Percentiles rank a stretch among this genome's conserved stretches.
phyloP scores from a whole-genome alignment of 805 yeast species.

The Groenewaldozyma tartarivorans region DNA sequence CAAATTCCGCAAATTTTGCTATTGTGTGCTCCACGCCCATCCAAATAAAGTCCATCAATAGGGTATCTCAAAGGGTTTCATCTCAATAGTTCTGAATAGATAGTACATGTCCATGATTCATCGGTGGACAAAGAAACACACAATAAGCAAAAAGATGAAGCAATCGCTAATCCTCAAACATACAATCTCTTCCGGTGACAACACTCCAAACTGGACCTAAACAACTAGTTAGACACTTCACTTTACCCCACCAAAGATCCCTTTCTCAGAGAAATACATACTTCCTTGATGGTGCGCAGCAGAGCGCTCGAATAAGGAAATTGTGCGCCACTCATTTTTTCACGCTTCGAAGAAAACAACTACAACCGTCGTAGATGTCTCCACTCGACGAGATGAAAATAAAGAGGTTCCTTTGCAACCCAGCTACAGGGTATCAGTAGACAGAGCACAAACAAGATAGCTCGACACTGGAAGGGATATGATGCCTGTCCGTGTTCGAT shows the following conservation, averaged over 20 bases:
- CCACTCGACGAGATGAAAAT: too few relatives aligned
- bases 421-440: not conserved
- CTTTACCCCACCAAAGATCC: not conserved
- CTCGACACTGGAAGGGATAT: not conserved
- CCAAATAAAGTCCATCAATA: too few relatives aligned
- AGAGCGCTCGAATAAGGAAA: constrained; percentile 98
- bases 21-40: too few relatives aligned
- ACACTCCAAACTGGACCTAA: constrained; percentile 88
- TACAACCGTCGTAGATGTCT: too few relatives aligned
- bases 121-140: not conserved
- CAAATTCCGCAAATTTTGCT: too few relatives aligned
- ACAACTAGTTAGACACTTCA: constrained; percentile 14
- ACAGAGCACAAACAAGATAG: not conserved
- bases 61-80: too few relatives aligned
- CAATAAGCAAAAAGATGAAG: not conserved
- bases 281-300: constrained; percentile 93
- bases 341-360: constrained; percentile 3
- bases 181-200: constrained; percentile 90
- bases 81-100: too few relatives aligned
- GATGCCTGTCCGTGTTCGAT: not conserved
- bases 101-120: too few relatives aligned
- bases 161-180: constrained; percentile 15
- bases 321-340: constrained; percentile 31
- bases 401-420: not conserved
- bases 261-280: constrained; percentile 28